A percentile compares a stretch with the other conserved stretches of the same genome.
phyloP scores from a whole-genome alignment of 2,329 filamentous ascomycete genomes.

The Tolypocladium guangdongense region DNA sequence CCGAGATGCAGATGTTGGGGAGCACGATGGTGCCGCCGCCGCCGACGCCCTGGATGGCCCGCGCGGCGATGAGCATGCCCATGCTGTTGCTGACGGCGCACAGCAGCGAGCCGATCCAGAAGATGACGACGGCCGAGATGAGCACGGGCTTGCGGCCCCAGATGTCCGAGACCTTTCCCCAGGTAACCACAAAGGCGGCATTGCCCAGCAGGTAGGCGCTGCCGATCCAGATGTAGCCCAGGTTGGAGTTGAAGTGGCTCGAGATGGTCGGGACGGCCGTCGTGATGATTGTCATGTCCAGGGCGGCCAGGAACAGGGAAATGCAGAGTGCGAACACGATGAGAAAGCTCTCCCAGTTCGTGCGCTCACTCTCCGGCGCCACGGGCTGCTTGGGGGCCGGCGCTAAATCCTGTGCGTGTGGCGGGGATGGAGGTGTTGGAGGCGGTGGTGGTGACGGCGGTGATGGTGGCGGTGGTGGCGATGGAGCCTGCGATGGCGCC shows the following conservation, averaged over 20 bases:
- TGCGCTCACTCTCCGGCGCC: constrained; percentile 23
- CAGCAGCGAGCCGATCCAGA: constrained; percentile 43
- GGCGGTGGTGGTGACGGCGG: not conserved
- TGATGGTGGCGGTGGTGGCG: not conserved
- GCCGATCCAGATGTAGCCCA: constrained; percentile 70
- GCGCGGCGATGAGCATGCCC: constrained; percentile 40
- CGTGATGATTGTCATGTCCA: constrained; percentile 52
- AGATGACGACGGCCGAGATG: constrained; percentile 37
- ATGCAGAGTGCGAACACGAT: constrained; percentile 30
- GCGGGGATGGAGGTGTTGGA: not conserved
- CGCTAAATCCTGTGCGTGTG: not conserved
- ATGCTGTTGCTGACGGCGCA: constrained; percentile 40
- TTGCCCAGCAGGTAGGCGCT: constrained; percentile 62
- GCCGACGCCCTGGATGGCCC: constrained; percentile 46
- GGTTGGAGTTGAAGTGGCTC: constrained; percentile 49
- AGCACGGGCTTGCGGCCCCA: constrained; percentile 47
- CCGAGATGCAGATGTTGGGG: constrained; percentile 47
- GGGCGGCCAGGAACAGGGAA: constrained; percentile 40
- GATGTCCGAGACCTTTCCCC: constrained; percentile 53
- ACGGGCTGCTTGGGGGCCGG: not conserved
- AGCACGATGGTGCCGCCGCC: constrained; percentile 48
- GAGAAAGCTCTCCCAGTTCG: constrained; percentile 25
- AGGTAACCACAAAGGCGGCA: constrained; percentile 55
- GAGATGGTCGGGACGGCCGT: constrained; percentile 58
- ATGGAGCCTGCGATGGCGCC: not conserved